These are phyloP conservation scores for Actinomortierella wolfii DNA, from an alignment of 371 early-diverging fungal species.

Conservation along the genomic window DNA sequence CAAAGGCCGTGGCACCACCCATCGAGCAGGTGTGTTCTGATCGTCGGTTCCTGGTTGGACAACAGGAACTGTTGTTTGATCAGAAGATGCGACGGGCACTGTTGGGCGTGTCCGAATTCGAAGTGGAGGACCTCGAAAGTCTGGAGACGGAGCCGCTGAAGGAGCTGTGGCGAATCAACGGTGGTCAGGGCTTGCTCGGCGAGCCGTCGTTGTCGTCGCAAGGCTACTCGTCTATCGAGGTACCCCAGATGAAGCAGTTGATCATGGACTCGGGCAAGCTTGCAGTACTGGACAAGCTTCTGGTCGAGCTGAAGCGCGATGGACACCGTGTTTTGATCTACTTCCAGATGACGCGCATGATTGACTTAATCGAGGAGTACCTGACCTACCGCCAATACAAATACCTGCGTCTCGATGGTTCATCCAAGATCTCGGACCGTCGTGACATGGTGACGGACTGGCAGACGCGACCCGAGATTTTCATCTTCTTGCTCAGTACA, in stretches of 20 bases:
- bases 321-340: slow-evolving; percentile 96
- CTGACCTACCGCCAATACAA: slow-evolving; percentile 86
- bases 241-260: slow-evolving; percentile 78
- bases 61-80: slow-evolving; percentile 58
- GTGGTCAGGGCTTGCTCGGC: slow-evolving; percentile 42
- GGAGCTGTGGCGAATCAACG: slow-evolving; percentile 34
- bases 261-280: slow-evolving; percentile 97
- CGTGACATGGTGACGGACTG: slow-evolving; percentile 93
- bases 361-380: slow-evolving; percentile 97
- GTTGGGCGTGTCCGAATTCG: slow-evolving; percentile 52
- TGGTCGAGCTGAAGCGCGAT: slow-evolving; percentile 87
- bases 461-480: slow-evolving; percentile 90
- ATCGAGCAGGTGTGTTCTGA: slow-evolving; percentile 70
- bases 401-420: slow-evolving; percentile 96
- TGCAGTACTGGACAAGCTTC: slow-evolving; percentile 82
- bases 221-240: slow-evolving; percentile 42
- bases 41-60: slow-evolving; percentile 62
- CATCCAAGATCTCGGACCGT: slow-evolving; percentile 89
- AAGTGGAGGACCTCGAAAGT: slow-evolving; percentile 17
- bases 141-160: slow-evolving; percentile 17
- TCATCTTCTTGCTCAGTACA: slow-evolving; percentile 97
- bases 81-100: slow-evolving; percentile 51
- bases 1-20: slow-evolving; percentile 69
- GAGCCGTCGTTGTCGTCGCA: slow-evolving; percentile 22
- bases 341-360: slow-evolving; percentile 99